phyloP scores from a whole-genome alignment of 306 rosid species.

The Castanea sativa region DNA sequence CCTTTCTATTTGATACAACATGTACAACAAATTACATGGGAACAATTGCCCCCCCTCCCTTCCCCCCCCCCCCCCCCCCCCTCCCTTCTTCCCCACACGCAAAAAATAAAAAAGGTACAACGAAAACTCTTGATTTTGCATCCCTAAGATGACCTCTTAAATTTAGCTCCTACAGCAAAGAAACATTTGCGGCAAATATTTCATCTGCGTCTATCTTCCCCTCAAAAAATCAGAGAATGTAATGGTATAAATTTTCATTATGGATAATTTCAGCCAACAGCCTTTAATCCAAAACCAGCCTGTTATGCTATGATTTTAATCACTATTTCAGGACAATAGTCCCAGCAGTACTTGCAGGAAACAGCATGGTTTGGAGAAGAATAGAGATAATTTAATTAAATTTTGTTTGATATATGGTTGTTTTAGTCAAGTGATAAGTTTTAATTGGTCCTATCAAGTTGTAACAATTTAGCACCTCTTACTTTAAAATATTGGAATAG shows the following conservation, averaged over 20 bases:
- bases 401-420: too few species aligned
- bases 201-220: slow-evolving; percentile 7
- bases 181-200: slow-evolving; percentile 22
- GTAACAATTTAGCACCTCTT: too few species aligned
- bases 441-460: too few species aligned
- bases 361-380: neutral
- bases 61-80: too few species aligned
- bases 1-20: slow-evolving; percentile 14
- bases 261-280: slow-evolving; percentile 15
- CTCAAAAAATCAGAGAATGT: slow-evolving; percentile 24
- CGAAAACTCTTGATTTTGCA: neutral
- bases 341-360: slow-evolving; percentile 14
- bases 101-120: neutral
- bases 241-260: slow-evolving; percentile 8
- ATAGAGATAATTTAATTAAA: too few species aligned
- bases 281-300: neutral
- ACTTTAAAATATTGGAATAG: too few species aligned
- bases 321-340: neutral
- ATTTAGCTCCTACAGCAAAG: slow-evolving; percentile 30
- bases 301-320: neutral
- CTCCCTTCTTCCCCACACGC: too few species aligned
- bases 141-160: slow-evolving; percentile 19
- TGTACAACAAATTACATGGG: slow-evolving; percentile 4
- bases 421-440: too few species aligned
- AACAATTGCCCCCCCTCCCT: neutral